Conservation (phyloP, 306 rosid genomes). For the Herpetospermum pedunculosum region DNA sequence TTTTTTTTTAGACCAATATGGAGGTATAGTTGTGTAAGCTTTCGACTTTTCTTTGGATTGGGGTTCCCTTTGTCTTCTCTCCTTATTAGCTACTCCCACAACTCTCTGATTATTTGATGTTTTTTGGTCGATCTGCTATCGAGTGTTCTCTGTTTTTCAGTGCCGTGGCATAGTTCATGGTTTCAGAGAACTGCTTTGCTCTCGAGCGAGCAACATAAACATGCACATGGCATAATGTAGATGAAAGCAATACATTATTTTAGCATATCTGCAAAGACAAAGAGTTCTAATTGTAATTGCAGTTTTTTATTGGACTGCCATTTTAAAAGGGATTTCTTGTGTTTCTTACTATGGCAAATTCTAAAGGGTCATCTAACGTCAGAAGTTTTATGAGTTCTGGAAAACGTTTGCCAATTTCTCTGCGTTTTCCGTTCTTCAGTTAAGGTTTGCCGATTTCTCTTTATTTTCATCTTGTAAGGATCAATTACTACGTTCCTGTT, state of each 20-base stretch:
- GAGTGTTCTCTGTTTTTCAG: neutral
- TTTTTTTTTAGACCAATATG: too few relatives aligned
- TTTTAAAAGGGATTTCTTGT: slow-evolving; percentile 32
- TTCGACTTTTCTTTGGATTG: neutral
- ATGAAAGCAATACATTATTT: neutral
- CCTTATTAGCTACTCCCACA: neutral
- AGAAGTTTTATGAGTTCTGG: slow-evolving; percentile 71
- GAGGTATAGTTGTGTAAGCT: neutral
- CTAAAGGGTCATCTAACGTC: slow-evolving; percentile 70
- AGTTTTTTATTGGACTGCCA: too few relatives aligned
- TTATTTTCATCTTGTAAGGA: neutral
- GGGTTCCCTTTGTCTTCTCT: neutral
- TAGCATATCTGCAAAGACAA: too few relatives aligned
- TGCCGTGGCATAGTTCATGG: neutral
- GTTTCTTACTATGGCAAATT: slow-evolving; percentile 55
- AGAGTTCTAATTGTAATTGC: too few relatives aligned
- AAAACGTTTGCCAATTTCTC: slow-evolving; percentile 36
- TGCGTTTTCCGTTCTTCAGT: neutral
- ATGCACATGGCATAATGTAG: neutral
- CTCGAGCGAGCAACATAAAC: neutral
- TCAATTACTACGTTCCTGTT: neutral
- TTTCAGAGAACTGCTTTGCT: neutral
- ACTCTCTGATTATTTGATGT: neutral
- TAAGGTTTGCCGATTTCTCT: neutral
- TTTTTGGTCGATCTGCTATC: neutral